Base-by-base conservation (phyloP, 2,329 filamentous ascomycete species). In the Trichoderma sp. region DNA sequence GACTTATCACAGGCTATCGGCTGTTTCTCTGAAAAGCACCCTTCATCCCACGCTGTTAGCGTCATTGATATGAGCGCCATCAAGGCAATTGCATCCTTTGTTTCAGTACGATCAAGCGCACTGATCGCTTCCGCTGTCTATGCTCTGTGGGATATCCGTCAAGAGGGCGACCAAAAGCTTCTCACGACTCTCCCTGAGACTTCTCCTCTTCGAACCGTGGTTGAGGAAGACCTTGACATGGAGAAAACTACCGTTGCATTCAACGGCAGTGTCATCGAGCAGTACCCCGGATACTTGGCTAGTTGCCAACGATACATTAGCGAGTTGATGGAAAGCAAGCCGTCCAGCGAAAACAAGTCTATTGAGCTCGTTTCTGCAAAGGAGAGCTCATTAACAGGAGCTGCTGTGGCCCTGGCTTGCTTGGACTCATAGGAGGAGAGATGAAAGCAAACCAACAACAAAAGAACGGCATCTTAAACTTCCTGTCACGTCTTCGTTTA, bases 261-360 rank as follows among this genome's bases (percentile, higher is more conserved):
- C 79, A 94, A 93, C 75, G 92, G 92, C 56, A 91, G 89, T 33
- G 91, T 95, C 61, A 89, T 94, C 63, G 91, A 94, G 79, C 89
- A 90, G 74, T 95, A 94, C 75, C 91, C 92, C 0, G 82, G 83
- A 8, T 95, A 93, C 77, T 82, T 86, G 27, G 79, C 78, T 37
- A 83, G 81, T 53, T 90, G 89, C 74, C 91, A 94, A 77, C 76
- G 76, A 6, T 88, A 89, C 73, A 80, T 94, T 58, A 83, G 93
- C 74, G 81, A 83, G 49, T 81, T 94, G 10, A 84, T 88, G 74
- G 72, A 74, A 31, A 73, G 72, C 59, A 75, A 72, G 47, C 71
- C 71, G n/a, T 73, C 75, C 74, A 82, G 76, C 61, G 81, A 77
- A 71, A 83, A 73, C 58, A 76, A 74, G 74, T 71, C 80, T 52